Conservation (phyloP, 768 basidiomycete genomes). For the Xerocomus brunneocitrinus region DNA sequence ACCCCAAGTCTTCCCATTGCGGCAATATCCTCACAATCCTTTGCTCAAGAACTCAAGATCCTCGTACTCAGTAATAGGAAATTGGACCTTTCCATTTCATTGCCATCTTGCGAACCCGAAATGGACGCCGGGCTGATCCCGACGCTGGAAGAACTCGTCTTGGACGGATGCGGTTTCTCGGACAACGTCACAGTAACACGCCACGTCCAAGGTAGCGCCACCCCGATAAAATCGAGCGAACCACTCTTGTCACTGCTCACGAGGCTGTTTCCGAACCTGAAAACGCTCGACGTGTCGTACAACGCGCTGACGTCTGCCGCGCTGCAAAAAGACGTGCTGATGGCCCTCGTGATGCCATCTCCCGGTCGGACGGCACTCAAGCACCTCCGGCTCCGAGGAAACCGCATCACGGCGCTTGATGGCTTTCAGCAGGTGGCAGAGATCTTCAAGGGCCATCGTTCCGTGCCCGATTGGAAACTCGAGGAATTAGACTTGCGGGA, state of each 20-base stretch:
- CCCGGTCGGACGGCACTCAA: slow-evolving; percentile 50
- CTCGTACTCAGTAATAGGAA: slow-evolving; percentile 63
- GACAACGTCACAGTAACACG: slow-evolving; percentile 53
- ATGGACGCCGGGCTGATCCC: slow-evolving; percentile 49
- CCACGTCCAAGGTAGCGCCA: slow-evolving; percentile 28
- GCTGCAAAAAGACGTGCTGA: slow-evolving; percentile 45
- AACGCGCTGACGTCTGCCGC: slow-evolving; percentile 58
- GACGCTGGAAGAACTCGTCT: slow-evolving; percentile 62
- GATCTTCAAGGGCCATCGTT: slow-evolving; percentile 59
- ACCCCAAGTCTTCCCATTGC: slow-evolving; percentile 65
- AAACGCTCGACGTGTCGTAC: slow-evolving; percentile 70
- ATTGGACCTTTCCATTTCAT: slow-evolving; percentile 56
- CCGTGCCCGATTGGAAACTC: slow-evolving; percentile 64
- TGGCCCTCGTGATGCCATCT: slow-evolving; percentile 48
- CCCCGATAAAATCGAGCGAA: slow-evolving; percentile 45
- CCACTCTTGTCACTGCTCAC: slow-evolving; percentile 55
- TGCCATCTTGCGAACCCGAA: slow-evolving; percentile 39
- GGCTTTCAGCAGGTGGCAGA: slow-evolving; percentile 61
- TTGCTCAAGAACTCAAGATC: slow-evolving; percentile 52
- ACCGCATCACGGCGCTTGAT: slow-evolving; percentile 55
- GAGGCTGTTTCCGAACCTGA: slow-evolving; percentile 65
- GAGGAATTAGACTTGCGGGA: slow-evolving; percentile 82
- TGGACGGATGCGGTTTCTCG: slow-evolving; percentile 69
- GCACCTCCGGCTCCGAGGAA: slow-evolving; percentile 66
- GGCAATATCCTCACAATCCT: slow-evolving; percentile 54